These are phyloP conservation scores for Rosa hybrid DNA, from an alignment of 331 rosid species.

Conservation along the genomic window DNA sequence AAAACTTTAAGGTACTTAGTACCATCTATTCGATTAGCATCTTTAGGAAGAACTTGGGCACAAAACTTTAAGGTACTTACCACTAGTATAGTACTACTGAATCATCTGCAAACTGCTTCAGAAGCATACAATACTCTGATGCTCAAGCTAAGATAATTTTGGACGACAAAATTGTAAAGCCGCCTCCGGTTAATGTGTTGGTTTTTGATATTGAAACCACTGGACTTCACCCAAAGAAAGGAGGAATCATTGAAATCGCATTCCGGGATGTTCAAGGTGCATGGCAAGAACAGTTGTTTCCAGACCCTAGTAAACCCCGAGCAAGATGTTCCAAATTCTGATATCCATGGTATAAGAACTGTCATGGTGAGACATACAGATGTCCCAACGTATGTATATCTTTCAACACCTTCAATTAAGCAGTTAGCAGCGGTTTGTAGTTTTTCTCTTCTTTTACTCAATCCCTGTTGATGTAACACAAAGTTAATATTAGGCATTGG, in stretches of 20 bases:
- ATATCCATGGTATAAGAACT: slow-evolving; percentile 10
- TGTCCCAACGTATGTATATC: slow-evolving; percentile 11
- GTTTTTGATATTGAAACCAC: slow-evolving; percentile 8
- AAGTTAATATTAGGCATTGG: neutral
- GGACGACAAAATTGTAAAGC: neutral
- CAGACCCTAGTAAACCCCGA: slow-evolving; percentile 16
- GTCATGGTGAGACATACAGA: slow-evolving; percentile 17
- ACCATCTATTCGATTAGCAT: neutral
- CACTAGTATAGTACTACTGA: neutral
- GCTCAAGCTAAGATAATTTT: neutral
- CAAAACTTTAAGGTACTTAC: neutral
- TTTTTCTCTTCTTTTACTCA: neutral
- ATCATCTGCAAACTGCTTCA: neutral
- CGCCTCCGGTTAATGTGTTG: neutral
- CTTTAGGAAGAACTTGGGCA: neutral
- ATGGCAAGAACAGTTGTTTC: slow-evolving; percentile 18
- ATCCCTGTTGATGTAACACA: neutral
- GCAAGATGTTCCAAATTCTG: slow-evolving; percentile 15
- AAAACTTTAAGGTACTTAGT: no score
- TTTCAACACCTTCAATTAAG: no score
- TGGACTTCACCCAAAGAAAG: neutral
- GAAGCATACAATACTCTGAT: neutral
- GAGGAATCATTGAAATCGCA: neutral
- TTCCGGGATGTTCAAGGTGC: neutral
- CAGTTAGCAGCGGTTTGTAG: no score